Evolutionary conservation across 208 protist genomes (phyloP).

Genomic region (Acanthamoeba triangularis): DNA sequence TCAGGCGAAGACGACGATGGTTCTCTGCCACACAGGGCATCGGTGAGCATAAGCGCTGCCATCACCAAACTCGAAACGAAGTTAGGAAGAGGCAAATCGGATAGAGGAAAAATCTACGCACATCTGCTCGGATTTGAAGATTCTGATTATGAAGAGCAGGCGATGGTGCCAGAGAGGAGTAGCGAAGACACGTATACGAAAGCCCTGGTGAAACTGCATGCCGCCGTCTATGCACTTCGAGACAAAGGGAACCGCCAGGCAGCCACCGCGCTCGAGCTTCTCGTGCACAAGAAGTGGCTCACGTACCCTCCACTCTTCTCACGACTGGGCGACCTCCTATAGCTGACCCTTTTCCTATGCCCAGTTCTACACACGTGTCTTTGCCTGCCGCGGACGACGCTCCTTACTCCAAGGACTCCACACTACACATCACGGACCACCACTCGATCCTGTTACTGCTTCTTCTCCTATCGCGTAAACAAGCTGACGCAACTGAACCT

Average conservation of each 20-base stretch:
- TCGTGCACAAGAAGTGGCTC: constrained; percentile 17
- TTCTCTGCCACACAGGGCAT: too few species aligned
- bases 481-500: background rate
- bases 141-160: background rate
- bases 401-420: background rate
- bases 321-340: background rate
- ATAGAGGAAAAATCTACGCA: background rate
- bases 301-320: background rate
- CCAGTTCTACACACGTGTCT: background rate
- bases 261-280: background rate
- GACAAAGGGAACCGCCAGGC: background rate
- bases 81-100: background rate
- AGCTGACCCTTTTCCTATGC: background rate
- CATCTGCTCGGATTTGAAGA: background rate
- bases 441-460: constrained; percentile 8
- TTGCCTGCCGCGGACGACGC: background rate
- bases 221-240: background rate
- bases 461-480: background rate
- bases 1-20: too few species aligned
- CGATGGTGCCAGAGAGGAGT: background rate
- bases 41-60: background rate
- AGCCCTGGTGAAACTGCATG: constrained; percentile 1
- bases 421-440: background rate
- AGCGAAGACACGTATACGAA: background rate
- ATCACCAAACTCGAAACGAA: background rate